Evolutionary conservation across 2,329 filamentous ascomycete species (phyloP), one percentile per base, ranked within the genome.

Genomic region (Didymella arachidicola): DNA sequence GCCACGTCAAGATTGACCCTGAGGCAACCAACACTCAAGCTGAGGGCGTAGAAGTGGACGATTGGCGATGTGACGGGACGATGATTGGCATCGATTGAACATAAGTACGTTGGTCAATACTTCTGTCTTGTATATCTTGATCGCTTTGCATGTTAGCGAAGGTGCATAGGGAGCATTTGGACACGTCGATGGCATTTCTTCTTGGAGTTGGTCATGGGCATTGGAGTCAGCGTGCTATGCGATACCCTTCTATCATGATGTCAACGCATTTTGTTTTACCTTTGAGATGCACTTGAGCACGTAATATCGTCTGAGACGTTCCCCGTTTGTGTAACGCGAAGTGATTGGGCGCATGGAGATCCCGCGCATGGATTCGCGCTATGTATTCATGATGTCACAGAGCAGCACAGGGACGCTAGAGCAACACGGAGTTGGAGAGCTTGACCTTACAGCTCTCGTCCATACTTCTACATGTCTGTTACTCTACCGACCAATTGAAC

Each of bases 1-100:
- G 62, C 44, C 72, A 78, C 48, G 70, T 78, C 16, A 64, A 72
- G 53, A 53, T 75, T 26, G 76, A 78, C 46, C 61, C 68, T 27
- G 75, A 77, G 25, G 76, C 76, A 10, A 72, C 74, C 38, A 66
- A 68, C 36, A 74, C 74, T 2, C 69, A 71, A 30, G 66, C 72
- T 0, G 61, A 66, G 38, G 60, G 61, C n/a, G 74, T 75, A 12
- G 73, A 75, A 39, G 73, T 75, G 3, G 74, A 76, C 41, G 73
- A 74, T 25, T 76, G 74, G 73, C 66, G 69, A 56, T 66, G 69
- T 41, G 72, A 75, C 43, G 73, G 73, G 32, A 73, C 73, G 7
- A 68, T 76, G 66, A 67, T 73, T 59, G 74, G 73, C 27, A 74
- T 75, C 46, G 72, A 73, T 50, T 74, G 59, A 71, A 60, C 38